These are phyloP conservation scores for Phytophthora fragariaefolia DNA, from an alignment of 352 stramenopile species.

Conservation along the genomic window DNA sequence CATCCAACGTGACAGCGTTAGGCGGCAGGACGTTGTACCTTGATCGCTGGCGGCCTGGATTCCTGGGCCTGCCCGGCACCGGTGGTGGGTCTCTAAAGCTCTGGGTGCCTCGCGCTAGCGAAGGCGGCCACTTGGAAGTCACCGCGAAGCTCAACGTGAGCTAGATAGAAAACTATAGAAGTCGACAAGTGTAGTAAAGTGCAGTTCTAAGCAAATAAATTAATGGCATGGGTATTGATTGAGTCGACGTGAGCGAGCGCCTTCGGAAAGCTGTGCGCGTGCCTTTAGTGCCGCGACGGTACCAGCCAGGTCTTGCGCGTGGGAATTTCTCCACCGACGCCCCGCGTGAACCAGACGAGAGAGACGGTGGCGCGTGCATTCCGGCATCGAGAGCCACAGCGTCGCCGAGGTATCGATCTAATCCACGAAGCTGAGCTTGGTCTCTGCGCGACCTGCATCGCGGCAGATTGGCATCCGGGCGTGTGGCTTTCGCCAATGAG, in stretches of 20 bases:
- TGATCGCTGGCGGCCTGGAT: constrained; percentile 34
- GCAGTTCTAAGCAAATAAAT: constrained; percentile 27
- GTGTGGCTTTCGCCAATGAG: constrained; percentile 41
- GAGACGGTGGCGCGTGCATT: constrained; percentile 8
- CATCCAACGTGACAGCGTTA: constrained; percentile 29
- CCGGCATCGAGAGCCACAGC: neutral
- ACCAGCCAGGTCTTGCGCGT: no score
- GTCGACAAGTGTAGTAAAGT: constrained; percentile 26
- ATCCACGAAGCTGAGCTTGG: neutral
- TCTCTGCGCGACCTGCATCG: constrained; percentile 24
- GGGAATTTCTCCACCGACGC: neutral
- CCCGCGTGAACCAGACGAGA: neutral
- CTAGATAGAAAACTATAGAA: constrained; percentile 25
- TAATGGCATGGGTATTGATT: constrained; percentile 19
- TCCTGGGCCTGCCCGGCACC: constrained; percentile 34
- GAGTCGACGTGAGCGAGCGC: neutral
- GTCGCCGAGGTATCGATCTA: neutral
- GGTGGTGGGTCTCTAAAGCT: constrained; percentile 37
- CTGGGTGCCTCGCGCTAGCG: constrained; percentile 33
- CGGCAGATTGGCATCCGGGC: constrained; percentile 16
- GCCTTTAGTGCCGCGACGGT: neutral
- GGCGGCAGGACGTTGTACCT: constrained; percentile 39
- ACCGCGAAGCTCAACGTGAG: constrained; percentile 31
- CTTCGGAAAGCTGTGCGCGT: neutral
- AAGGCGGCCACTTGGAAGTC: constrained; percentile 40